Evolutionary conservation across 352 stramenopile species (phyloP).

Genomic region (Globisporangium parvum): DNA sequence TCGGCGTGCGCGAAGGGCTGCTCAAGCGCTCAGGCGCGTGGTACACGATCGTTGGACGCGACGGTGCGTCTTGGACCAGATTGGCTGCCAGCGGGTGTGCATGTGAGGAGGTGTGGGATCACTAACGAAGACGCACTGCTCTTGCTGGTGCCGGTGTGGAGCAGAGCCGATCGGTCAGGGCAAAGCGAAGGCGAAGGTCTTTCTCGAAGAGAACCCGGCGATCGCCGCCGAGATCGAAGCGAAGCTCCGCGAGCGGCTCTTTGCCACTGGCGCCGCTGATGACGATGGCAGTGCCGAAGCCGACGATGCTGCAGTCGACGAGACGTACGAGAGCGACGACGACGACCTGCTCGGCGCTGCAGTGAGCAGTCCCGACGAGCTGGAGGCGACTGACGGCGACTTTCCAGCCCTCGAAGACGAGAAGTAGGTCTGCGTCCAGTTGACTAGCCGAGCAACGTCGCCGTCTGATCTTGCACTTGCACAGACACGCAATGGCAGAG

Average conservation of each 20-base stretch:
- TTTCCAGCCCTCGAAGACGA: conserved; percentile 7
- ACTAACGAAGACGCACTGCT: conserved; percentile 1
- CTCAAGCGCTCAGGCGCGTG: conserved; percentile 78
- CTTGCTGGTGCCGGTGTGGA: not conserved
- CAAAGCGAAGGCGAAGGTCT: conserved; percentile 79
- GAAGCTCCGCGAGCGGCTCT: conserved; percentile 61
- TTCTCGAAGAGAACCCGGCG: conserved; percentile 67
- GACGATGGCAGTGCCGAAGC: conserved; percentile 5
- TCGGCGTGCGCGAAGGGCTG: conserved; percentile 65
- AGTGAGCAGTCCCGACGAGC: not conserved
- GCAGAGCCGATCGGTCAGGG: conserved; percentile 81
- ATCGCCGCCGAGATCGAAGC: conserved; percentile 66
- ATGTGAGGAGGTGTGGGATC: not conserved
- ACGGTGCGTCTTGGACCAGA: conserved; percentile 32
- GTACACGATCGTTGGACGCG: conserved; percentile 59
- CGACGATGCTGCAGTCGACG: conserved; percentile 10
- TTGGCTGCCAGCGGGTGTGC: not conserved
- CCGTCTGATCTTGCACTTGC: not conserved
- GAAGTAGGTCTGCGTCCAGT: not conserved
- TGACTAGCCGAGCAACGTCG: too few relatives aligned
- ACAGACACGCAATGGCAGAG: not conserved
- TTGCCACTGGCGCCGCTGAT: conserved; percentile 19
- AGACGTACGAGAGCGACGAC: not conserved
- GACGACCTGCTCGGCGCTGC: conserved; percentile 1
- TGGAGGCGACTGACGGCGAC: not conserved